Percentiles rank a stretch among this genome's conserved stretches.
Conservation (phyloP, 805 yeast species). For the Helenozyma rhizophorensis region DNA sequence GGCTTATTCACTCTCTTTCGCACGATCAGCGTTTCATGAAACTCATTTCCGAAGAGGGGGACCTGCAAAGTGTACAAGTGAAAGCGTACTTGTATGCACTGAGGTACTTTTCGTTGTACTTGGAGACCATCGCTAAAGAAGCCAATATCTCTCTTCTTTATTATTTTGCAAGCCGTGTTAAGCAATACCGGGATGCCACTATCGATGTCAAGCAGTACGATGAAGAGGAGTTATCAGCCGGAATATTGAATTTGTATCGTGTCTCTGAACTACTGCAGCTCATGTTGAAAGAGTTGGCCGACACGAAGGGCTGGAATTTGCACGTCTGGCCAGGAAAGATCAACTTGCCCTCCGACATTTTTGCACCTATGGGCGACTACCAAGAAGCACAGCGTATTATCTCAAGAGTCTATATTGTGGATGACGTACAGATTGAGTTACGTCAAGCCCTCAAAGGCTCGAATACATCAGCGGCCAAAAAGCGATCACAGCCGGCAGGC, state of each 20-base stretch:
- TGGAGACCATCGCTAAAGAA: constrained; percentile 55
- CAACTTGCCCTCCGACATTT: constrained; percentile 65
- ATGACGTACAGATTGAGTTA: constrained; percentile 37
- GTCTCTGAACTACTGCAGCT: constrained; percentile 73
- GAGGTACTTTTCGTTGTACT: constrained; percentile 55
- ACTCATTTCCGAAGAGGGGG: constrained; percentile 24
- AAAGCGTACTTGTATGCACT: constrained; percentile 51
- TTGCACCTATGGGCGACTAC: constrained; percentile 53
- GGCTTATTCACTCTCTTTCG: constrained; percentile 65
- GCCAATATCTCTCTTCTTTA: constrained; percentile 70
- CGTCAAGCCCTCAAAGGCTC: constrained; percentile 21
- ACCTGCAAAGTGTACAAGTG: constrained; percentile 15
- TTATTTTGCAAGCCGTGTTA: constrained; percentile 72
- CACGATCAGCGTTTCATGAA: constrained; percentile 67
- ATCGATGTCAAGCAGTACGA: constrained; percentile 28
- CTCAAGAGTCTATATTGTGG: constrained; percentile 53
- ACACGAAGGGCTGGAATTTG: constrained; percentile 60
- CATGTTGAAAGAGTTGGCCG: constrained; percentile 54
- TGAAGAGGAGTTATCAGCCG: constrained; percentile 19
- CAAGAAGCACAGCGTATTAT: constrained; percentile 56
- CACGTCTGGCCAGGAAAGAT: constrained; percentile 81
- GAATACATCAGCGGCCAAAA: constrained; percentile 5
- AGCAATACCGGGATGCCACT: constrained; percentile 66
- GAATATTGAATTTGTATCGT: constrained; percentile 47
- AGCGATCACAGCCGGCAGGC: constrained; percentile 6